Evolutionary conservation across 345 rosid genomes (phyloP), one percentile per base, ranked within the genome.

Genomic region (Noccaea caerulescens): DNA sequence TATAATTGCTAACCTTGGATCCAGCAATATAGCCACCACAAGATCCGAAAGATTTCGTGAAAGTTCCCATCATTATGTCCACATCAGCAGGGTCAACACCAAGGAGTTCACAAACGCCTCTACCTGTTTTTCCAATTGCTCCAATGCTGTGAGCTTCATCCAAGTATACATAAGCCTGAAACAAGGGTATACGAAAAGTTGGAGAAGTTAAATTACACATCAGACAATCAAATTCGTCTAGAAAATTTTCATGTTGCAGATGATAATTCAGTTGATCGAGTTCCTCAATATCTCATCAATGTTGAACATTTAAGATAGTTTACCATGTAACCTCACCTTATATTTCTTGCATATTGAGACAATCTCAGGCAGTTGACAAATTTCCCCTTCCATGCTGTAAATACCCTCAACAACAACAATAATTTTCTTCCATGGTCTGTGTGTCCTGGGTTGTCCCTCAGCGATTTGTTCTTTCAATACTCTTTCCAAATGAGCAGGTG

Each of bases 111-210:
- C 99, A 94, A 65, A 94, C 95, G 32, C 99, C 99, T 71, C 91
- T 85, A 58, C 97, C 97, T 16, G 96, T 82, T 79, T 88, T 88
- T 1, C 97, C 99, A 52, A 94, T 87, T 23, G 99, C 99, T 68
- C 99, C 96, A 74, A 94, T 91, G 77, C 99, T 94, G 78, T 94
- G 99, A 53, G 99, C 99, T 85, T 94, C 98, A 16, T 94, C 99
- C 82, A 91, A 84, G 76, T 91, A 94, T 38, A 81, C 63, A 83
- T 86, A 94, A 20, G 90, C 99, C 98, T 94, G 56, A 44, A 39
- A 64, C 55, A 56, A 68, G 6, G 63, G 53, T 18, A 72, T 10
- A 37, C 1, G 37, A 46, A 38, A 66, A 25, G 43, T 49, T 14
- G 53, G 37, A 59, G 7, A 66, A 10, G 42, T 18, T 10, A 13